phyloP scores from a whole-genome alignment of 1,284 basidiomycete genomes.

The Xerocomus minutiporus region DNA sequence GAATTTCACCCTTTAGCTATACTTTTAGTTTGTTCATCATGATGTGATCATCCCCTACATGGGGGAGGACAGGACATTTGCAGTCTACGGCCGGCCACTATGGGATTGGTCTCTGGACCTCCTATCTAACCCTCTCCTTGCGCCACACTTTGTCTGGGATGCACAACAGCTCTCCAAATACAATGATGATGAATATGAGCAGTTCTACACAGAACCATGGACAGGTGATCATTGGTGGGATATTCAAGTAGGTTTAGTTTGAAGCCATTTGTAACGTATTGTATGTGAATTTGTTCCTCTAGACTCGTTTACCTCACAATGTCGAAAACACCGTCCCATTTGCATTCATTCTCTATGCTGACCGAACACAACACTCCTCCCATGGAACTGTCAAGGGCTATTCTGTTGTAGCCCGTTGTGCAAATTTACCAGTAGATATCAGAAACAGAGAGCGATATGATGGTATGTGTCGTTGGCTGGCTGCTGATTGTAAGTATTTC shows the following conservation, averaged over 20 bases:
- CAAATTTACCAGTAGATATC: not conserved
- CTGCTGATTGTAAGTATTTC: not conserved
- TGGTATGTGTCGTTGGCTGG: not conserved
- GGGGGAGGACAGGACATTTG: not conserved
- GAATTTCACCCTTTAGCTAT: too few species aligned
- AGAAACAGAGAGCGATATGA: not conserved
- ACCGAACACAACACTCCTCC: not conserved
- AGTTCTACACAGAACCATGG: not conserved
- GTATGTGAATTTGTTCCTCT: not conserved
- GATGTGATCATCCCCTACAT: not conserved
- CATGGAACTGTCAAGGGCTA: not conserved
- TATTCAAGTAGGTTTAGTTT: not conserved
- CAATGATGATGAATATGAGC: not conserved
- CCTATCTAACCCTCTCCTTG: constrained; percentile 14
- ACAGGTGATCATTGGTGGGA: not conserved
- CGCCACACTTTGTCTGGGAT: constrained; percentile 14
- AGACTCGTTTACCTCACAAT: not conserved
- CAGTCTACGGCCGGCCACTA: constrained; percentile 2
- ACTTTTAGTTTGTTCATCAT: too few species aligned
- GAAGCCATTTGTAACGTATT: not conserved
- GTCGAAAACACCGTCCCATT: not conserved
- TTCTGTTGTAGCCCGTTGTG: not conserved
- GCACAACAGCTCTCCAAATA: not conserved
- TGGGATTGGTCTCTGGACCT: constrained; percentile 30
- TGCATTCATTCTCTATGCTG: not conserved